phyloP scores from a whole-genome alignment of 1,284 basidiomycete species.

The Papiliotrema terrestris region DNA sequence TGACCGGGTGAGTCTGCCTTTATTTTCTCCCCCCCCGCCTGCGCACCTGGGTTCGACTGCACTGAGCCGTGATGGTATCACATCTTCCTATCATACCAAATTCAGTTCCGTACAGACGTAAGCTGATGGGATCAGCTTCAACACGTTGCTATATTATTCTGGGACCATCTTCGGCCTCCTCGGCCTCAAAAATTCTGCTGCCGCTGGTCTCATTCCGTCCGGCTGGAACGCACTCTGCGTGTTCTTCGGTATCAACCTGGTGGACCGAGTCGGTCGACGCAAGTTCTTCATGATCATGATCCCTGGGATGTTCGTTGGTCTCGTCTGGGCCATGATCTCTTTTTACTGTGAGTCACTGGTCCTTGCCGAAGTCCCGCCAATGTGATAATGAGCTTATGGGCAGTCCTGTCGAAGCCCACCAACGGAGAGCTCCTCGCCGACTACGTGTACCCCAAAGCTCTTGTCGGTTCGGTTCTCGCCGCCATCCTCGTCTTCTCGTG shows the following conservation, averaged over 20 bases:
- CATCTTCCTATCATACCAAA: slow-evolving; percentile 19
- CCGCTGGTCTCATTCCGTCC: slow-evolving; percentile 32
- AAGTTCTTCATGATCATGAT: slow-evolving; percentile 22
- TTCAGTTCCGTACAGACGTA: slow-evolving; percentile 10
- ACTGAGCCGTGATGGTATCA: slow-evolving; percentile 18
- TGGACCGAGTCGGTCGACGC: slow-evolving; percentile 12
- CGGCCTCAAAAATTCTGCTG: slow-evolving; percentile 39
- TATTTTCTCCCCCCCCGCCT: too few relatives aligned
- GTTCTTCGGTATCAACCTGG: slow-evolving; percentile 31
- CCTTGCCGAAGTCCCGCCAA: too few relatives aligned
- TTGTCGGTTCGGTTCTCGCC: slow-evolving; percentile 32
- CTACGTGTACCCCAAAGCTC: slow-evolving; percentile 11
- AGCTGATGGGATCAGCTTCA: slow-evolving; percentile 42
- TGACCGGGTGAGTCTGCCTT: too few relatives aligned
- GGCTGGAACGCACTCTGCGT: slow-evolving; percentile 37
- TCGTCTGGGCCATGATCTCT: slow-evolving; percentile 26
- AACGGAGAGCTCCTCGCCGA: slow-evolving; percentile 10
- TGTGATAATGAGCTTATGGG: too few relatives aligned
- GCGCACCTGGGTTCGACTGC: too few relatives aligned
- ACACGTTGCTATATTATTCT: slow-evolving; percentile 38
- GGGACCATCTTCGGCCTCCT: slow-evolving; percentile 33
- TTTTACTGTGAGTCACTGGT: slow-evolving; percentile 26
- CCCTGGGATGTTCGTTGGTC: slow-evolving; percentile 26
- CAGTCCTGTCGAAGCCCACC: not conserved
- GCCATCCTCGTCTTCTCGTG: slow-evolving; percentile 36